These are phyloP conservation scores for Chaetomiaceae sp. DNA, from an alignment of 2,329 filamentous ascomycete genomes.

Conservation along the genomic window DNA sequence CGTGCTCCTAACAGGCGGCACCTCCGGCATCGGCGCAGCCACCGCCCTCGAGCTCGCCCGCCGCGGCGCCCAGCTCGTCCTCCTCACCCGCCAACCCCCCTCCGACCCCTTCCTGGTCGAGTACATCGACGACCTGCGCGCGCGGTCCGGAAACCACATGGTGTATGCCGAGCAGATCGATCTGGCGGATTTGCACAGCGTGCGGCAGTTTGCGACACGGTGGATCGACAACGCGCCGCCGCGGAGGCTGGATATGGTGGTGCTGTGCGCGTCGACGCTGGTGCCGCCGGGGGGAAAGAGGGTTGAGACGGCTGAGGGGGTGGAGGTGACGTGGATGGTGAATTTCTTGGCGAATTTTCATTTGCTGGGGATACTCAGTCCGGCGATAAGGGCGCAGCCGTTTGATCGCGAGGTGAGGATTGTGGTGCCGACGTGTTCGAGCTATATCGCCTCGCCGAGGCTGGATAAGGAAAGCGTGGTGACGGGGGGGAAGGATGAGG, in stretches of 20 bases:
- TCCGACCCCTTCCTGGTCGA: slow-evolving; percentile 87
- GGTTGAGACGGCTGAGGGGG: slow-evolving; percentile 65
- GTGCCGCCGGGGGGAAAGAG: slow-evolving; percentile 62
- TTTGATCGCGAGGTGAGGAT: slow-evolving; percentile 90
- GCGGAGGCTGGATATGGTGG: slow-evolving; percentile 81
- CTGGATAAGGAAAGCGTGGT: slow-evolving; percentile 48
- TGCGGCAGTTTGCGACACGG: slow-evolving; percentile 89
- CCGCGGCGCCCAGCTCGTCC: slow-evolving; percentile 83
- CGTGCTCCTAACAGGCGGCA: slow-evolving; percentile 89
- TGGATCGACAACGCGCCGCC: slow-evolving; percentile 97
- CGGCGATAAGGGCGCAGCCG: slow-evolving; percentile 84
- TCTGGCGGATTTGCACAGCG: slow-evolving; percentile 79
- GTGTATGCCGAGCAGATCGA: slow-evolving; percentile 96
- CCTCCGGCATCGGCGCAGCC: slow-evolving; percentile 82
- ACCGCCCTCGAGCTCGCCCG: slow-evolving; percentile 69
- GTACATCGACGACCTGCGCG: slow-evolving; percentile 83
- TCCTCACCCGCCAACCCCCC: slow-evolving; percentile 77
- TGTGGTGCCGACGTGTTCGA: slow-evolving; percentile 79
- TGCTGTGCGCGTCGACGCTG: slow-evolving; percentile 78
- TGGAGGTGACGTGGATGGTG: slow-evolving; percentile 88
- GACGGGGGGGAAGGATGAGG: slow-evolving; percentile 36
- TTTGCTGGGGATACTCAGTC: slow-evolving; percentile 82
- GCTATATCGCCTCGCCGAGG: slow-evolving; percentile 75
- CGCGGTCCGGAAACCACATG: slow-evolving; percentile 72
- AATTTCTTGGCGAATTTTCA: slow-evolving; percentile 98